Percentiles rank a stretch among this genome's conserved stretches.
Conservation (phyloP, 1,284 basidiomycete genomes). For the Golubevia sp. region DNA sequence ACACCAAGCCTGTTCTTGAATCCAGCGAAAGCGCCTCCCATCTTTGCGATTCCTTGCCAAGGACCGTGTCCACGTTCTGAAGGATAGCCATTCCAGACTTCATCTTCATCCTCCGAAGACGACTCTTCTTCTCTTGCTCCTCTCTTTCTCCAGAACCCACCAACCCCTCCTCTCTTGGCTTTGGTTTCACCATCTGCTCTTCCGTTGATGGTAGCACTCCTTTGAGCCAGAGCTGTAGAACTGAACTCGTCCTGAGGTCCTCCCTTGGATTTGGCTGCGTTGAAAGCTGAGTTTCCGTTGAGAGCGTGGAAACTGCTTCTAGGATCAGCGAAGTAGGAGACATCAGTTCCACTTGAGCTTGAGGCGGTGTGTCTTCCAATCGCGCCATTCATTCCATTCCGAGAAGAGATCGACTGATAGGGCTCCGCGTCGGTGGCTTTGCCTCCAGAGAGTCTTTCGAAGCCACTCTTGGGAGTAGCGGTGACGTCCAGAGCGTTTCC, state of each 20-base stretch:
- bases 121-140: conserved; percentile 21
- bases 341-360: not conserved
- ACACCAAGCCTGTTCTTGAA: too few relatives aligned
- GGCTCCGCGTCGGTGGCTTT: conserved; percentile 33
- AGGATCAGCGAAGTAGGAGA: not conserved
- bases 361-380: not conserved
- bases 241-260: conserved; percentile 6
- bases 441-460: conserved; percentile 42
- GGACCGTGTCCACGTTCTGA: conserved; percentile 17
- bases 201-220: conserved; percentile 23
- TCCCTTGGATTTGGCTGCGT: not conserved
- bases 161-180: conserved; percentile 5
- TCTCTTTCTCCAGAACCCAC: conserved; percentile 22
- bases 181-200: conserved; percentile 21
- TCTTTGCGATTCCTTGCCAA: conserved; percentile 43
- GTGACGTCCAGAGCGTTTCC: conserved; percentile 19
- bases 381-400: not conserved
- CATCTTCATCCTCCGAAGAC: conserved; percentile 9
- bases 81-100: conserved; percentile 6
- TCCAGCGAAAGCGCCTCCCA: conserved; percentile 24
- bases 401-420: conserved; percentile 9
- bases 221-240: conserved; percentile 17
- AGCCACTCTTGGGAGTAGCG: conserved; percentile 25
- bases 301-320: conserved; percentile 1
- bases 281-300: not conserved